phyloP scores from a whole-genome alignment of 140 eudicot species.

The Senecio squalidus region DNA sequence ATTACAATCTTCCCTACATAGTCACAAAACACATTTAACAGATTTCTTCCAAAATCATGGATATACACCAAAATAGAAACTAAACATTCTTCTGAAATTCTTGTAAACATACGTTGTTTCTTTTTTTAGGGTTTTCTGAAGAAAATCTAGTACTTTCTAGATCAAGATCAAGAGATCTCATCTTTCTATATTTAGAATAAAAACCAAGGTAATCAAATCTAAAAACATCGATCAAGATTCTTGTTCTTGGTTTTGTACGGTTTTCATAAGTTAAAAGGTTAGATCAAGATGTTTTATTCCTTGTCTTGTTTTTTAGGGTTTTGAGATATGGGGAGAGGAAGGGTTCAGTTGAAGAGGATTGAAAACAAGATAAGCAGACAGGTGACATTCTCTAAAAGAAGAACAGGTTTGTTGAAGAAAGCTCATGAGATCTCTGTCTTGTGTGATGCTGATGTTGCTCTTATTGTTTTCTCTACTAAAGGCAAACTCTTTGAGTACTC shows the following conservation, averaged over 20 bases:
- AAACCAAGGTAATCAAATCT: slow-evolving; percentile 15
- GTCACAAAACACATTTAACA: slow-evolving; percentile 25
- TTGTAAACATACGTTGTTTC: slow-evolving; percentile 15
- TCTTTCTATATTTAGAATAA: background rate
- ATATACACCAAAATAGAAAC: slow-evolving; percentile 36
- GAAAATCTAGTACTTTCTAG: background rate
- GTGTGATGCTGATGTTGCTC: slow-evolving; percentile 84
- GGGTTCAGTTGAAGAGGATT: slow-evolving; percentile 72
- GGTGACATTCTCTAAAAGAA: slow-evolving; percentile 66
- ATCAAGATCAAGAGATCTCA: slow-evolving; percentile 24
- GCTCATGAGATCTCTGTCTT: slow-evolving; percentile 76
- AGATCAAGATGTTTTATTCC: background rate
- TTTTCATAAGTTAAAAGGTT: background rate
- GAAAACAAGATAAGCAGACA: slow-evolving; percentile 83
- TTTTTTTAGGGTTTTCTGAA: slow-evolving; percentile 21
- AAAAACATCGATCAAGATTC: background rate
- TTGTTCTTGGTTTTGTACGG: background rate
- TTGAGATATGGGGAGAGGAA: slow-evolving; percentile 61
- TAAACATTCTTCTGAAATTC: slow-evolving; percentile 25
- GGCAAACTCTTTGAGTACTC: slow-evolving; percentile 74
- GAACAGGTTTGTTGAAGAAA: slow-evolving; percentile 64
- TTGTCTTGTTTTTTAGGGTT: slow-evolving; percentile 15
- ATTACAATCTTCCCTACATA: background rate
- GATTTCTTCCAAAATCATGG: slow-evolving; percentile 21
- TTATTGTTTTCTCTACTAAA: slow-evolving; percentile 58